Evolutionary conservation across 2,329 filamentous ascomycete genomes (phyloP).

Genomic region (Trichoderma breve): DNA sequence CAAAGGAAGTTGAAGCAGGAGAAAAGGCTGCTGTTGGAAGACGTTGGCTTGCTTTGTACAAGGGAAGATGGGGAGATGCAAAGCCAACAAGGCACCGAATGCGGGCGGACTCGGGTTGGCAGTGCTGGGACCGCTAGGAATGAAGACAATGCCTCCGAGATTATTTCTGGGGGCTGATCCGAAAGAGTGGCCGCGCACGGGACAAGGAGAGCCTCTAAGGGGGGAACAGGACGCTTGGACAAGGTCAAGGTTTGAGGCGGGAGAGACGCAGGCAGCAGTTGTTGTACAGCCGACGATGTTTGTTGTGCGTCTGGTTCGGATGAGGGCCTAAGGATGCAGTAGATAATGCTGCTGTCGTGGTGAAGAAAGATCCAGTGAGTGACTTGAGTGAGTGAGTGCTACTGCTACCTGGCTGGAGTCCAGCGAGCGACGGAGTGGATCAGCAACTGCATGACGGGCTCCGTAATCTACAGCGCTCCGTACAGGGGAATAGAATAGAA

Average conservation of each 20-base stretch:
- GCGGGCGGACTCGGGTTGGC: conserved; percentile 5
- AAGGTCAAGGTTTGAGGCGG: not conserved
- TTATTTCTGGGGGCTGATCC: conserved; percentile 1
- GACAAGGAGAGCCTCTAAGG: not conserved
- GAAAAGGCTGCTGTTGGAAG: not conserved
- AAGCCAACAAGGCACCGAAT: not conserved
- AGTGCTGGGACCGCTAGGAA: conserved; percentile 6
- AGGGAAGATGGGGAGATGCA: not conserved
- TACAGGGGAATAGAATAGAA: conserved; percentile 12
- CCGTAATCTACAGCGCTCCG: not conserved
- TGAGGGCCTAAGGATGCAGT: not conserved
- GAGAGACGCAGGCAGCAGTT: conserved; percentile 1
- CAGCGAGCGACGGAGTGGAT: not conserved
- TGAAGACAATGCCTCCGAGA: conserved; percentile 8
- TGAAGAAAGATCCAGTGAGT: not conserved
- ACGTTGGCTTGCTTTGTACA: not conserved
- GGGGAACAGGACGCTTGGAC: not conserved
- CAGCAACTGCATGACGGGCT: not conserved
- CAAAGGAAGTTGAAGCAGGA: not conserved
- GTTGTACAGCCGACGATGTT: not conserved
- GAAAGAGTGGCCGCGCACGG: not conserved
- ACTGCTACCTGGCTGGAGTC: not conserved
- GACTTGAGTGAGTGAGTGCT: not conserved
- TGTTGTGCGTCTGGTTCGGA: not conserved
- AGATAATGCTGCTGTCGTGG: not conserved